A percentile compares a stretch with the other conserved stretches of the same genome.
phyloP scores from a whole-genome alignment of 192 early-diverging fungal genomes.

The Linderina pennispora region DNA sequence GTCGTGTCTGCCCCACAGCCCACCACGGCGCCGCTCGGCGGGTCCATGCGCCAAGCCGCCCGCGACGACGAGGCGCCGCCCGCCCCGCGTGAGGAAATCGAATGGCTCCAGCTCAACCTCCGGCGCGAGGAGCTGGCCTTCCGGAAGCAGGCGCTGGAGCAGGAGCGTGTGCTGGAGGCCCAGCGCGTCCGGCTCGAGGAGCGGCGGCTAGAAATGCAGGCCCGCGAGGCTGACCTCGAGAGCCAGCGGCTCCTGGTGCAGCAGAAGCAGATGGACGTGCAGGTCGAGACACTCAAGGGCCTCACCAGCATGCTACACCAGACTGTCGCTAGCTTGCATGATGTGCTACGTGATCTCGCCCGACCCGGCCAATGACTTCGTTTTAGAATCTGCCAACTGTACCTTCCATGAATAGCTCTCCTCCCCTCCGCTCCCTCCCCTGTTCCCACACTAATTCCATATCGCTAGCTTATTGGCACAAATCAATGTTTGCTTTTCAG shows the following conservation, averaged over 20 bases:
- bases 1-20: too few relatives aligned
- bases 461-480: too few relatives aligned
- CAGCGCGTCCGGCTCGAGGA: conserved; percentile 31
- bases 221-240: conserved; percentile 32
- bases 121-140: conserved; percentile 45
- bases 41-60: too few relatives aligned
- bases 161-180: conserved; percentile 33
- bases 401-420: too few relatives aligned
- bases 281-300: conserved; percentile 23
- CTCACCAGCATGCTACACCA: conserved; percentile 22
- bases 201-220: conserved; percentile 26
- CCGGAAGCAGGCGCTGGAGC: conserved; percentile 30
- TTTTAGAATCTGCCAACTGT: background rate
- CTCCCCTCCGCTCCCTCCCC: too few relatives aligned
- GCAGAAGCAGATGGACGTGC: conserved; percentile 24
- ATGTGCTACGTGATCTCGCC: conserved; percentile 2
- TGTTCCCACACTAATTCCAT: too few relatives aligned
- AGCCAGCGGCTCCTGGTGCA: conserved; percentile 19
- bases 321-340: conserved; percentile 15
- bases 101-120: conserved; percentile 44
- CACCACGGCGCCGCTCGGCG: too few relatives aligned
- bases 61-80: too few relatives aligned
- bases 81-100: conserved; percentile 41
- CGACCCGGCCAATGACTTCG: conserved; percentile 1
- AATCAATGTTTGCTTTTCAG: too few relatives aligned